Evolutionary conservation across 257 asterid genomes (phyloP).

Genomic region (Solanum chilense): DNA sequence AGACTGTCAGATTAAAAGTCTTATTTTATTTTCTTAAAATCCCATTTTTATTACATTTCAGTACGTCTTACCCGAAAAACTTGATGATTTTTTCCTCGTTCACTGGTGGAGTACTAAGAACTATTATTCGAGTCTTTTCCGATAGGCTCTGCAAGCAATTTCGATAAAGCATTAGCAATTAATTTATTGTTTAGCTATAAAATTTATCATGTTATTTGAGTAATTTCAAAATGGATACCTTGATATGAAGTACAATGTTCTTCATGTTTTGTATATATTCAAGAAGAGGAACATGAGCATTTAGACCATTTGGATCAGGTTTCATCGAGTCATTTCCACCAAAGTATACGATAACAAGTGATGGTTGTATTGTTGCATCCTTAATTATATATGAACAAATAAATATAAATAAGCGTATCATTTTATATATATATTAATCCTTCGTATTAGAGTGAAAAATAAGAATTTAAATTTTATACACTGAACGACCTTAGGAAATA

Average conservation of each 20-base stretch:
- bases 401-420: not conserved
- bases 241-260: constrained; percentile 38
- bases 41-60: not conserved
- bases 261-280: constrained; percentile 82
- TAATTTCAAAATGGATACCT: constrained; percentile 4
- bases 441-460: not conserved
- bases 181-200: not conserved
- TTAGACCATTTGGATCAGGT: constrained; percentile 64
- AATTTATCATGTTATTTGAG: not conserved
- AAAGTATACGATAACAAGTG: constrained; percentile 67
- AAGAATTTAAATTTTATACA: not conserved
- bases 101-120: constrained; percentile 54
- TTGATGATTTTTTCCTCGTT: constrained; percentile 38
- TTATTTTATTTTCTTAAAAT: too few species aligned
- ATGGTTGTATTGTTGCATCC: constrained; percentile 66
- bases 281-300: constrained; percentile 70
- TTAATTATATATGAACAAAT: not conserved
- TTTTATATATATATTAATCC: not conserved
- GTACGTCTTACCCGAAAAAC: constrained; percentile 22
- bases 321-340: constrained; percentile 77
- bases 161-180: not conserved
- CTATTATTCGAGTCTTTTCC: constrained; percentile 32
- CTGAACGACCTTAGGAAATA: constrained; percentile 38
- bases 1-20: too few species aligned
- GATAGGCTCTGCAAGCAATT: constrained; percentile 41